A percentile compares a stretch with the other conserved stretches of the same genome.
Conservation (phyloP, 2,329 filamentous ascomycete genomes). For the Amesomyces nigricolor region DNA sequence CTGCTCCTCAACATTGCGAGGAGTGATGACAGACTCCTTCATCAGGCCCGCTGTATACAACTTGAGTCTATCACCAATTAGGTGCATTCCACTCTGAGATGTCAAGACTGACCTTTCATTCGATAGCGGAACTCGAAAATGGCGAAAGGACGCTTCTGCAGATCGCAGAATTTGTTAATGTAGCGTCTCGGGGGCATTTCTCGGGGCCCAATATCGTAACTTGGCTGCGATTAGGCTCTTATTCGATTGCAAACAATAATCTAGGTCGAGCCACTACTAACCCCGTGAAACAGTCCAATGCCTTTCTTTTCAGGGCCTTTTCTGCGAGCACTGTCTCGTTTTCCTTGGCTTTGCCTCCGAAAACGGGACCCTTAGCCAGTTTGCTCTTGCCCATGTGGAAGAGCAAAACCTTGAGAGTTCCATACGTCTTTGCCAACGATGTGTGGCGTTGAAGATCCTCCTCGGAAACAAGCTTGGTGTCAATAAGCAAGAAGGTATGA, state of each 20-base stretch:
- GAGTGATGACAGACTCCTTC: background rate
- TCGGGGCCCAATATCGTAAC: background rate
- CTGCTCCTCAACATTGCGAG: background rate
- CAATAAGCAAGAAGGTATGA: too few species aligned
- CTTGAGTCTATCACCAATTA: background rate
- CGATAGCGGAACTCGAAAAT: conserved; percentile 16
- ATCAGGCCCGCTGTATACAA: background rate
- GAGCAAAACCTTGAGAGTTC: too few species aligned
- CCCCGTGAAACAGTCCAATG: conserved; percentile 1
- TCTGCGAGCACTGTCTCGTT: background rate
- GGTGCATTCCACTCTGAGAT: too few species aligned
- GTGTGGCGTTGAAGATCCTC: too few species aligned
- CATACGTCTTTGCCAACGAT: too few species aligned
- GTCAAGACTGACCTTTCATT: conserved; percentile 1
- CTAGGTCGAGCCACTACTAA: background rate
- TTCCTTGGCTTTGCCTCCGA: background rate
- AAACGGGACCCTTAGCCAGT: background rate
- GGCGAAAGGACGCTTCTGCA: conserved; percentile 8
- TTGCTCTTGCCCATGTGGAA: too few species aligned
- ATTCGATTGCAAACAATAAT: background rate
- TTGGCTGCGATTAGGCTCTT: background rate
- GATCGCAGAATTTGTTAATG: background rate
- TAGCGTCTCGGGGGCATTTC: background rate
- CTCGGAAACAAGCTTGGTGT: too few species aligned
- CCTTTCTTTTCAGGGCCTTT: conserved; percentile 2